Base-by-base conservation (phyloP, 257 asterid species). In the Fraxinus quadrangulata region DNA sequence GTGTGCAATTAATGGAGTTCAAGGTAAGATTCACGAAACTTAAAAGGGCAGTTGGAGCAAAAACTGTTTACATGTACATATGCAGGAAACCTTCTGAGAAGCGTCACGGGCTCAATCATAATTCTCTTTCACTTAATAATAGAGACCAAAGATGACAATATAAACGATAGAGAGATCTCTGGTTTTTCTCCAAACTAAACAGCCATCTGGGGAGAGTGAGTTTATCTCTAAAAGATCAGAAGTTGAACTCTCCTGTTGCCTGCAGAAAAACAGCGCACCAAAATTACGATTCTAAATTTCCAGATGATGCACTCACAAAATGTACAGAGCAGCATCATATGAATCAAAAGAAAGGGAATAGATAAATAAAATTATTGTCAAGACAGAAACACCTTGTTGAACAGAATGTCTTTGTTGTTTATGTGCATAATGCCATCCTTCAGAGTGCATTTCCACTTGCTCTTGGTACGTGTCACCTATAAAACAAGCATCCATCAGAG, bases 351-450 rank as follows among this genome's bases (percentile, higher is more conserved):
- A 11, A 63, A 3, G 34, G 34, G 16, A 61, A 63, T 24, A 24
- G 28, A 1, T 9, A 63, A 2, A 6, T 12, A 61, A 54, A 54
- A 54, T 24, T 63, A 63, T 23, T 24, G 69, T 63, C 16, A 63
- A 21, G 14, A 61, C 31, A 49, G n/a, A 51, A 24, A 47, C 54
- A 85, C 91, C 91, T 87, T 87, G 39, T 87, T 87, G 74, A 95
- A 95, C 84, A 95, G 93, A 74, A 95, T 85, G 82, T 95, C 98
- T 85, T 93, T 91, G 24, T 93, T 88, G 79, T 92, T 93, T 85
- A 95, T 93, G 90, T 91, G 99, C 99, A 95, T 95, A 78, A 95
- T 90, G 74, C 99, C 99, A 82, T 91, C 92, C 90, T 93, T 93
- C 83, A 95, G 84, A 54, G 89, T 88, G 93, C 98, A 95, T 56